Conservation (phyloP, 176 grass and related monocot genomes). For the Aegilops bicornis region DNA sequence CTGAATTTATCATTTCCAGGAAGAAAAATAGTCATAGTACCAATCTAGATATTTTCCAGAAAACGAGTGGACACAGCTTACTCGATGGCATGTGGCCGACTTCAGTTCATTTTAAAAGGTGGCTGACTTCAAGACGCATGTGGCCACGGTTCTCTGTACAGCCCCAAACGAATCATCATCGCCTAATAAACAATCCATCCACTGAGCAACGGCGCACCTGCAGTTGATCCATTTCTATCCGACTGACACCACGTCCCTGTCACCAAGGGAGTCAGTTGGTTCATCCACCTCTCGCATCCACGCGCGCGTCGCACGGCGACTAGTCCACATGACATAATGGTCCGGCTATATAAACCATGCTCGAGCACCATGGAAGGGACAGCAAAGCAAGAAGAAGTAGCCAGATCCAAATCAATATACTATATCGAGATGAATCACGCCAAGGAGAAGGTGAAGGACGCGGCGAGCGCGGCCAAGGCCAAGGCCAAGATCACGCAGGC, state of each 20-base stretch:
- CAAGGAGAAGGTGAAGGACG: slow-evolving; percentile 55
- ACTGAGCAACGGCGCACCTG: background rate
- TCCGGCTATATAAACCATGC: background rate
- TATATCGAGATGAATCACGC: background rate
- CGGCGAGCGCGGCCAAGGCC: slow-evolving; percentile 34
- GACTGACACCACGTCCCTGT: background rate
- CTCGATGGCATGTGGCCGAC: background rate
- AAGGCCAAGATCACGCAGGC: slow-evolving; percentile 47
- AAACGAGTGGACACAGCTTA: background rate
- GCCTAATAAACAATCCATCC: background rate
- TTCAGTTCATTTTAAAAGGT: background rate
- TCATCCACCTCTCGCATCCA: background rate
- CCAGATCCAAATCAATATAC: background rate
- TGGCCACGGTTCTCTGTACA: background rate
- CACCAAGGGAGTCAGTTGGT: too few relatives aligned
- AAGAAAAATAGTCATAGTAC: too few relatives aligned
- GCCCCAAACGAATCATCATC: background rate
- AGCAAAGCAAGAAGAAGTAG: background rate
- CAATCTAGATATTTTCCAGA: background rate
- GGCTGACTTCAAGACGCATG: background rate
- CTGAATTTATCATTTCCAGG: too few relatives aligned
- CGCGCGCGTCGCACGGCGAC: too few relatives aligned
- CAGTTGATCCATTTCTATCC: background rate
- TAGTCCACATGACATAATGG: background rate
- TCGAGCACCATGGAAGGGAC: background rate